Base-by-base conservation (phyloP, 164 flowering plant genomes). In the Echeveria elegans region DNA sequence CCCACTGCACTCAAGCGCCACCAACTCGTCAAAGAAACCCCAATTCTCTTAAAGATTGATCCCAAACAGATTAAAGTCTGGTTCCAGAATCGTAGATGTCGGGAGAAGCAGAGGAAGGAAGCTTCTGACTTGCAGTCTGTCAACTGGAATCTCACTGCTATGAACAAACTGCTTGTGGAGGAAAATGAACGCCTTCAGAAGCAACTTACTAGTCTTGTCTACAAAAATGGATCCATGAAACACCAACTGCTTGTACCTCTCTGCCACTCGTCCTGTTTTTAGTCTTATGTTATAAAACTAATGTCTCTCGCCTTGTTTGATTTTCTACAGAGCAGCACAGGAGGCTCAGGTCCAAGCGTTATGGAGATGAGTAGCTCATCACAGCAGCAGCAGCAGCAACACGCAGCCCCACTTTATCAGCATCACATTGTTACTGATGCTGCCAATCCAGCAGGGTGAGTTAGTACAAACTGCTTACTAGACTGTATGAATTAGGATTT, bases 51-150 rank as follows among this genome's bases (percentile, higher is more conserved):
- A 5, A 84, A 90, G 66, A 86, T 90, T 59, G 97, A 90, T 68
- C 90, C 95, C 1, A 88, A 88, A 58, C 95, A 90, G 81, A 88
- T 90, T 87, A 88, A 90, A 81, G 95, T 88, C 69, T 90, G 97
- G 97, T 90, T 90, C 69, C 95, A 90, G 68, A 90, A 90, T 11
- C 26, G n/a, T n/a, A 90, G 96, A 67, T 90, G 94, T 71, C 88
- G 96, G 3, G 96, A 90, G 50, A 90, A 90, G 82, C 96, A 86
- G 76, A 77, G 92, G 69, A 90, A 88, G 71, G 96, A 90, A 69
- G 79, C 92, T 18, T 83, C 88, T 32, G 86, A 87, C 24, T 85
- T 90, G 38, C 88, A 82, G 83, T 82, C 88, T 3, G 91, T 86
- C n/a, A 90, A 90, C 75, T 74, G 86, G 77, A 88, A 88, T 83